Evolutionary conservation across 2,329 filamentous ascomycete genomes (phyloP), one percentile per base, ranked within the genome.

Genomic region (Fusarium sterilihyphosum): DNA sequence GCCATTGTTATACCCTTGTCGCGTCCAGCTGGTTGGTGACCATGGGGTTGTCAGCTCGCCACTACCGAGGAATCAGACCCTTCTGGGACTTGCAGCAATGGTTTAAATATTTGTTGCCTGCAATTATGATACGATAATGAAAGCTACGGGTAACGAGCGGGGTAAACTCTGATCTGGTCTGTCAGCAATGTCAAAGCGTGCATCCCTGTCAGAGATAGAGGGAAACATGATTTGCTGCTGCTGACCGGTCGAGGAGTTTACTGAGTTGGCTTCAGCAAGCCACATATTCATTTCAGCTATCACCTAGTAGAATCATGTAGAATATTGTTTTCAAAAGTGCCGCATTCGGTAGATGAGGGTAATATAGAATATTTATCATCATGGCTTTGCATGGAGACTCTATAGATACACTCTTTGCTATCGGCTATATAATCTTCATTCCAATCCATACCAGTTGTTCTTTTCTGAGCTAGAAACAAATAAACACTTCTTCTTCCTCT

Each of bases 241-340:
- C 22, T 35, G 12, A 33, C 49, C 6, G 12, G 20, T 33, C 5
- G 11, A 50, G 5, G 29, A n/a, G 22, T n/a, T 6, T 33, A 16
- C 29, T 5, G 2, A 50, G 1, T 18, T n/a, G 5, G 47, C 4
- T 26, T 37, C 49, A 53, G 49, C 49, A 37, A 53, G 49, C 49
- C 49, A 53, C 31, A 24, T 0, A 37, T 20, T 16, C 3, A 35
- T 24, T 2, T 20, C 31, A 53, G 31, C 49, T 53, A 7, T 20
- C 0, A 3, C 2, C 17, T 53, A 26, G 31, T 20, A 33, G 8
- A 16, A 20, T 5, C 0, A 11, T 37, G 12, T 1, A 11, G n/a
- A 20, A 11, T 9, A 11, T 11, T 7, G 8, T 2, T 33, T 10
- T 0, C 0, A 6, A n/a, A 31, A 50, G 29, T 50, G 29, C 14